Base-by-base conservation (phyloP, 805 yeast species). In the Ogataea angusta region DNA sequence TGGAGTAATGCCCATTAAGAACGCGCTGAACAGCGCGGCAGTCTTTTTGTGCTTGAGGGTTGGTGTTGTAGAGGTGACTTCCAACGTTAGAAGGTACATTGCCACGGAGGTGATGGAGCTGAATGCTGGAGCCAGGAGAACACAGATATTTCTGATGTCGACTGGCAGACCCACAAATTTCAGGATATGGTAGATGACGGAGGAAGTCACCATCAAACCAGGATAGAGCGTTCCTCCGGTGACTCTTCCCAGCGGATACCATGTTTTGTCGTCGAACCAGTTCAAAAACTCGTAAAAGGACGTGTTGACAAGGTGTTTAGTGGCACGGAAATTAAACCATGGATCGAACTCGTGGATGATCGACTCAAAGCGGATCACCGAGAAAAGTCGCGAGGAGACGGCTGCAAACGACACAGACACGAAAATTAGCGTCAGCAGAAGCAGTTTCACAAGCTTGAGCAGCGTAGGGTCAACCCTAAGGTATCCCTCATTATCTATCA, bases 171-270 rank as follows among this genome's bases (percentile, higher is more conserved):
- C 80, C 33, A 79, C 63, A 42, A 74, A 70, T 37, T 78, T 66
- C 47, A 93, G 70, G 4, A 78, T 55, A 53, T 80, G 85, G 82
- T 91, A 90, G 43, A 95, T 82, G 16, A 86, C 74, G 16, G 95
- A 95, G n/a, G 95, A 81, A 4, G 99, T 88, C 18, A 95, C 96
- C 99, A 93, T 93, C 51, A 95, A 70, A 6, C 99, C 99, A 3
- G 99, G 99, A 59, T 95, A 93, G 47, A 93, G 67, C 1, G 99
- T 95, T 43, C 99, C 99, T 53, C 99, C 99, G 10, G 99, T 93
- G 58, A 93, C 99, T 68, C 99, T 78, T 15, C 99, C 99, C 52
- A 93, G 73, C 14, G 99, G 99, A 64, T 93, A 93, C 99, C 99
- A 93, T 14, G 99, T 91, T 60, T 96, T 79, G 63, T 91, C 97